Percentiles rank a stretch among this genome's conserved stretches.
phyloP scores from a whole-genome alignment of 306 rosid genomes.

The Arachis hypogaea region DNA sequence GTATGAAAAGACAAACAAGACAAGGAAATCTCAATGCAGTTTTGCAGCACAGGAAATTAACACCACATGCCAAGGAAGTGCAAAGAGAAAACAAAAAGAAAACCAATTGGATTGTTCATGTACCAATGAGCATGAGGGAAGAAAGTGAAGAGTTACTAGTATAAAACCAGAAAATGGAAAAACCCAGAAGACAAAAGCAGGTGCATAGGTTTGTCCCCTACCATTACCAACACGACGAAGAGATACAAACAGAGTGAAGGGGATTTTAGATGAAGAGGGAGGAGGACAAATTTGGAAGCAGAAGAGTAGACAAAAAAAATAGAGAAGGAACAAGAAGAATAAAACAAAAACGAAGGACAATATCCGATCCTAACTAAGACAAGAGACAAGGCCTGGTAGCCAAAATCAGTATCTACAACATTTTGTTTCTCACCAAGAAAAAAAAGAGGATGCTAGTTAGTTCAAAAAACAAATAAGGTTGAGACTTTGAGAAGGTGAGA shows the following conservation, averaged over 20 bases:
- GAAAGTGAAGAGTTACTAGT: constrained; percentile 30
- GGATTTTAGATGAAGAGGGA: background rate
- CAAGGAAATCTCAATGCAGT: constrained; percentile 39
- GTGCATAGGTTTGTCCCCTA: constrained; percentile 56
- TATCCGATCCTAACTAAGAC: constrained; percentile 28
- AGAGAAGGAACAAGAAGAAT: constrained; percentile 41
- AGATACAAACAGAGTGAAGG: constrained; percentile 48
- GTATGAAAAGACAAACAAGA: constrained; percentile 30
- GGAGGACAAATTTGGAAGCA: constrained; percentile 46
- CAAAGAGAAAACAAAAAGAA: constrained; percentile 44
- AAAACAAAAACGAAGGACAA: constrained; percentile 45
- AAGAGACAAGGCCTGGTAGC: constrained; percentile 31
- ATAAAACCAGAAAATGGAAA: constrained; percentile 50
- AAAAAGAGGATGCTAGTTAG: background rate
- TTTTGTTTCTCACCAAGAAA: background rate
- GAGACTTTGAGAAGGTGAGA: background rate
- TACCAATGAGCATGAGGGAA: constrained; percentile 51
- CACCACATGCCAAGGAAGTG: constrained; percentile 46
- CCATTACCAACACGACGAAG: constrained; percentile 45
- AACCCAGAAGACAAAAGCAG: constrained; percentile 68
- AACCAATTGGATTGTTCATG: constrained; percentile 43
- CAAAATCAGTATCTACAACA: constrained; percentile 36
- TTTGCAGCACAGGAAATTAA: constrained; percentile 32
- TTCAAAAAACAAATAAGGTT: too few relatives aligned
- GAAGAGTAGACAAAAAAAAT: constrained; percentile 16